These are phyloP conservation scores for Penicillium angulare DNA, from an alignment of 495 filamentous ascomycete genomes.

Conservation along the genomic window DNA sequence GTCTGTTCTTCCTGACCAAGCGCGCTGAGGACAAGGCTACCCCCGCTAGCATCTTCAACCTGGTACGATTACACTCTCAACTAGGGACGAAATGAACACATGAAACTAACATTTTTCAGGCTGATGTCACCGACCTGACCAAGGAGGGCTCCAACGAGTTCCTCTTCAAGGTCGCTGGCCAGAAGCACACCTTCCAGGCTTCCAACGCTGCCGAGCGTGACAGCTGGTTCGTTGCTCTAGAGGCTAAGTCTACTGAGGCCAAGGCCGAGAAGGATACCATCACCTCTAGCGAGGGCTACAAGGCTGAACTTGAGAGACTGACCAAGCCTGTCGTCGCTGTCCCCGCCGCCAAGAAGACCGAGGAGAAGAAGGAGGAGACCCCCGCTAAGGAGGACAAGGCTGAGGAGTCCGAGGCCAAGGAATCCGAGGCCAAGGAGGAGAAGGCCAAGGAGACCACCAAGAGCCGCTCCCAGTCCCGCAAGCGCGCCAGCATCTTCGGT, in stretches of 20 bases:
- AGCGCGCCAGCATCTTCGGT: slow-evolving; percentile 83
- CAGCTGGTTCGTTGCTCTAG: slow-evolving; percentile 79
- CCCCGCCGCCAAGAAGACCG: slow-evolving; percentile 42
- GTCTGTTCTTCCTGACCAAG: slow-evolving; percentile 91
- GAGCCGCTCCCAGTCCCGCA: slow-evolving; percentile 80
- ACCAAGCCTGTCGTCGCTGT: slow-evolving; percentile 38
- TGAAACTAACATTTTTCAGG: slow-evolving; percentile 44
- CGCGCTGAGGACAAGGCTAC: slow-evolving; percentile 74
- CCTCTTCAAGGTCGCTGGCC: slow-evolving; percentile 74
- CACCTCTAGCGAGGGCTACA: slow-evolving; percentile 71
- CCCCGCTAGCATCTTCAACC: slow-evolving; percentile 78
- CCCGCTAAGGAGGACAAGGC: slow-evolving; percentile 29
- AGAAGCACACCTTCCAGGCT: slow-evolving; percentile 90
- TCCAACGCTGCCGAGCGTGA: slow-evolving; percentile 72
- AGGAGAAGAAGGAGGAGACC: slow-evolving; percentile 42
- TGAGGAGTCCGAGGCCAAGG: slow-evolving; percentile 46
- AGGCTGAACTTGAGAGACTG: slow-evolving; percentile 71
- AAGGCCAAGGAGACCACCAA: slow-evolving; percentile 46
- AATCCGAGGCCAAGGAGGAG: slow-evolving; percentile 41
- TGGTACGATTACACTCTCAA: slow-evolving; percentile 54
- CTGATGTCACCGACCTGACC: slow-evolving; percentile 77
- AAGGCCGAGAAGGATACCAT: slow-evolving; percentile 69
- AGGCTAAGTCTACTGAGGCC: slow-evolving; percentile 73
- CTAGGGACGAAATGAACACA: neutral
- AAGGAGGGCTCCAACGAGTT: slow-evolving; percentile 77